Percentiles rank a stretch among this genome's conserved stretches.
Evolutionary conservation across 73 alveolate genomes (phyloP).

Genomic region (Uronychia binucleata): DNA sequence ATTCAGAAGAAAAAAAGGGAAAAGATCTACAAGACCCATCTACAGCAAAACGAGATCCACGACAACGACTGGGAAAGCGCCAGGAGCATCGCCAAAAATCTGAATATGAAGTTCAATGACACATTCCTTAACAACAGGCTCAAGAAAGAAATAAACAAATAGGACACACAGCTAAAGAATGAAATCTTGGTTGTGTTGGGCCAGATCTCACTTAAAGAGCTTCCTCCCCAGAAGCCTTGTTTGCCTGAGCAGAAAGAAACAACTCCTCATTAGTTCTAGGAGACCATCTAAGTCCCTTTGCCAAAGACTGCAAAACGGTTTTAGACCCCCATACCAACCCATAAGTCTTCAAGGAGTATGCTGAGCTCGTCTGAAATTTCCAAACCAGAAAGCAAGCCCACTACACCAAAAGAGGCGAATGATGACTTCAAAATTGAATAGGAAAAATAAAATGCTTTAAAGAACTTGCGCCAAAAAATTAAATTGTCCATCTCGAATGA

Average conservation of each 20-base stretch:
- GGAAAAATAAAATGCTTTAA: not conserved
- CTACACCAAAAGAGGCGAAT: not conserved
- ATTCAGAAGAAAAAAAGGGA: not conserved
- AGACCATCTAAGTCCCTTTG: too few relatives aligned
- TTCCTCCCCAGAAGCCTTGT: not conserved
- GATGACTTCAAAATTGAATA: too few relatives aligned
- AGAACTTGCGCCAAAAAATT: not conserved
- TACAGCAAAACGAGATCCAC: not conserved
- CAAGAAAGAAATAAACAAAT: not conserved
- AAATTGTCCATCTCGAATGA: not conserved
- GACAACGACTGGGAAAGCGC: not conserved
- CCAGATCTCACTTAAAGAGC: not conserved
- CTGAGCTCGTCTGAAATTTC: too few relatives aligned
- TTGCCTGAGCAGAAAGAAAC: not conserved
- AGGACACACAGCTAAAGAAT: not conserved
- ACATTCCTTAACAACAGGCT: not conserved
- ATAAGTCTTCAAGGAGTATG: too few relatives aligned
- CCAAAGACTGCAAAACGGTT: too few relatives aligned
- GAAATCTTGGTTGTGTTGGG: not conserved
- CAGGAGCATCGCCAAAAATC: not conserved
- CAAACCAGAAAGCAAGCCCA: not conserved
- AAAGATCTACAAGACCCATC: not conserved
- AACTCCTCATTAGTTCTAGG: too few relatives aligned
- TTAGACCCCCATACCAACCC: too few relatives aligned
- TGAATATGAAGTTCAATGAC: not conserved